Conservation (phyloP, 352 stramenopile genomes). For the Pythium apleroticum region DNA sequence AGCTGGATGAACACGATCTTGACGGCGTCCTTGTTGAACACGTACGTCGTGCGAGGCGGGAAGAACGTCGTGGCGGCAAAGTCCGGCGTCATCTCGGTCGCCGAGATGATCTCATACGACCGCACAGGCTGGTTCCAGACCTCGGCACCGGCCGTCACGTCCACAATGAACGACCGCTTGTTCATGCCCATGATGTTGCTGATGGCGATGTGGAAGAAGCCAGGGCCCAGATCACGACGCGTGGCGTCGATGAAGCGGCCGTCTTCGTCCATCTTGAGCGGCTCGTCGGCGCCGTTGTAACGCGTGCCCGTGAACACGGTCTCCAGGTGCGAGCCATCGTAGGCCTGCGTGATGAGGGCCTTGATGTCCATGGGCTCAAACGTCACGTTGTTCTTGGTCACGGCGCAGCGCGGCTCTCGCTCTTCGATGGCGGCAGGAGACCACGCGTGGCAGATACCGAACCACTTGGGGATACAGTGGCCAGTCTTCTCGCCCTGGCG, state of each 20-base stretch:
- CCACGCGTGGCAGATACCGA: constrained; percentile 30
- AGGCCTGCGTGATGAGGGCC: constrained; percentile 27
- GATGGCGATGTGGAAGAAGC: constrained; percentile 27
- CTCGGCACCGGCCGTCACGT: constrained; percentile 15
- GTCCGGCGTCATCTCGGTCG: constrained; percentile 12
- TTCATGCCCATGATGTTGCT: constrained; percentile 26
- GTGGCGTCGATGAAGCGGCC: constrained; percentile 21
- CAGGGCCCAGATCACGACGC: constrained; percentile 25
- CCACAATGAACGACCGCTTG: constrained; percentile 25
- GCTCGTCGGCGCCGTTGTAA: constrained; percentile 21
- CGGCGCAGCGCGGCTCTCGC: constrained; percentile 22
- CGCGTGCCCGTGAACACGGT: constrained; percentile 29
- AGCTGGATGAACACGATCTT: constrained; percentile 56
- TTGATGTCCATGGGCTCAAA: constrained; percentile 32
- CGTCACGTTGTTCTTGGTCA: constrained; percentile 25
- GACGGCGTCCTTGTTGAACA: constrained; percentile 61
- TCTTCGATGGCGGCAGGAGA: constrained; percentile 25
- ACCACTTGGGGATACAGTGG: constrained; percentile 26
- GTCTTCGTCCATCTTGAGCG: constrained; percentile 20
- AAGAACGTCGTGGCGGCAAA: constrained; percentile 16
- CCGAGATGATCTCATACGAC: constrained; percentile 20
- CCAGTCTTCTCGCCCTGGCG: constrained; percentile 14
- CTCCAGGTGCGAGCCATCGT: constrained; percentile 23
- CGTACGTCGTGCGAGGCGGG: constrained; percentile 28
- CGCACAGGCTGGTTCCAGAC: constrained; percentile 29